A percentile compares a stretch with the other conserved stretches of the same genome.
Conservation (phyloP, 1,284 basidiomycete species). For the Ceraceosorus guamensis region DNA sequence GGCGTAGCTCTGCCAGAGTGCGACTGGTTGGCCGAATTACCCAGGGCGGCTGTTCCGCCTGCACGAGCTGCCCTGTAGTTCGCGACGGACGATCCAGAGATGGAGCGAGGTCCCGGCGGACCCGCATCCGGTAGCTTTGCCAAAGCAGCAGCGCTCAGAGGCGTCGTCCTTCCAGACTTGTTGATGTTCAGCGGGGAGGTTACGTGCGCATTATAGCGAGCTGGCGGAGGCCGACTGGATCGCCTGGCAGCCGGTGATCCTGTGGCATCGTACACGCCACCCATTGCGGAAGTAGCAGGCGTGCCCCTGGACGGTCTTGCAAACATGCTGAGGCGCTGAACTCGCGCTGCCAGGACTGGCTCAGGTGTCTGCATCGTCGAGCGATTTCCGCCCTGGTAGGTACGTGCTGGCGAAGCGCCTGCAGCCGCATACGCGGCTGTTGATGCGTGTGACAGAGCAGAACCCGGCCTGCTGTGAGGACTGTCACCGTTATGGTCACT, state of each 20-base stretch:
- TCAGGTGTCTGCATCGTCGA: conserved; percentile 41
- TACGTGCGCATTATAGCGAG: conserved; percentile 12
- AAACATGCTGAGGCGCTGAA: conserved; percentile 33
- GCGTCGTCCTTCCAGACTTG: conserved; percentile 28
- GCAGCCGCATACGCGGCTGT: background rate
- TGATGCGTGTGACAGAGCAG: conserved; percentile 28
- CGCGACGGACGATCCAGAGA: conserved; percentile 20
- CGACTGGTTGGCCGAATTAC: background rate
- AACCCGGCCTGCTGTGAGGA: conserved; percentile 18
- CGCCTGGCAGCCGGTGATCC: conserved; percentile 11
- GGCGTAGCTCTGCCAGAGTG: conserved; percentile 23
- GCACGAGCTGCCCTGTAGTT: conserved; percentile 23
- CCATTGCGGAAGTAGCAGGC: background rate
- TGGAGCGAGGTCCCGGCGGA: background rate
- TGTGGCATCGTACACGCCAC: too few relatives aligned
- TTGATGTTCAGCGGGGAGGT: conserved; percentile 6
- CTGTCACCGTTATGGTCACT: background rate
- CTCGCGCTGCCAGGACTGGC: conserved; percentile 33
- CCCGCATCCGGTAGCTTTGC: conserved; percentile 31
- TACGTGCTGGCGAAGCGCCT: conserved; percentile 11
- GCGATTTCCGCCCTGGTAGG: conserved; percentile 23
- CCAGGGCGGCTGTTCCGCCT: background rate
- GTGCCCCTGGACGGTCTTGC: conserved; percentile 21
- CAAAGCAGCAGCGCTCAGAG: conserved; percentile 35
- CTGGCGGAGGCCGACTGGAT: conserved; percentile 35